phyloP scores from a whole-genome alignment of 306 rosid species.

The Echinosophora koreensis region DNA sequence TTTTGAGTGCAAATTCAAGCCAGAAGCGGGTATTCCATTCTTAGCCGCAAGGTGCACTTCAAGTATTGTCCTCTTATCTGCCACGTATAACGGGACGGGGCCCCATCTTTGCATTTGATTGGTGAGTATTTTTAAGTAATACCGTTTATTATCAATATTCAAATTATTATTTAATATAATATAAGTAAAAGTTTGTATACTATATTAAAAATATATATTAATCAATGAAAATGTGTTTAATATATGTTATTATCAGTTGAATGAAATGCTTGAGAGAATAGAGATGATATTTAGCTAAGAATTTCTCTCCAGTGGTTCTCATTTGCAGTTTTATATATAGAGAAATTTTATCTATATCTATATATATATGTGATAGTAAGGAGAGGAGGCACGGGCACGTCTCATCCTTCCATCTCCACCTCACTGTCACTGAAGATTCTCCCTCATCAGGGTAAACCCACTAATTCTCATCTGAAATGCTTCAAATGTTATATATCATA shows the following conservation, averaged over 20 bases:
- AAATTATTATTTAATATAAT: no score
- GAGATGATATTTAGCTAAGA: no score
- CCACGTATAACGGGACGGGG: constrained; percentile 60
- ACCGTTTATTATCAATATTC: neutral
- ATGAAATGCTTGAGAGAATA: no score
- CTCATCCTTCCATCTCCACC: constrained; percentile 22
- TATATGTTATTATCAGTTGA: no score
- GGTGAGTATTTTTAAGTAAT: no score
- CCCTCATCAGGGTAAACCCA: constrained; percentile 29
- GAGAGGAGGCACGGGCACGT: constrained; percentile 6
- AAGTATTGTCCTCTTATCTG: constrained; percentile 67
- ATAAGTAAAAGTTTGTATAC: neutral
- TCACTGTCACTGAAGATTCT: neutral
- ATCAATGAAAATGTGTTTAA: no score
- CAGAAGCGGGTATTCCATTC: constrained; percentile 44
- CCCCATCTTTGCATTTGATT: constrained; percentile 42
- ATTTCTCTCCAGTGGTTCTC: constrained; percentile 40
- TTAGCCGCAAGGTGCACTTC: constrained; percentile 51
- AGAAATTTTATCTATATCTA: no score
- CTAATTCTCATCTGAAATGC: constrained; percentile 11
- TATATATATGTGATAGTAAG: neutral
- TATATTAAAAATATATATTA: no score
- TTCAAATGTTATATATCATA: constrained; percentile 1
- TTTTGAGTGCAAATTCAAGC: constrained; percentile 25
- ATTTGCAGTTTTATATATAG: constrained; percentile 35